Base-by-base conservation (phyloP, 345 rosid genomes). In the Salix koriyanagi region DNA sequence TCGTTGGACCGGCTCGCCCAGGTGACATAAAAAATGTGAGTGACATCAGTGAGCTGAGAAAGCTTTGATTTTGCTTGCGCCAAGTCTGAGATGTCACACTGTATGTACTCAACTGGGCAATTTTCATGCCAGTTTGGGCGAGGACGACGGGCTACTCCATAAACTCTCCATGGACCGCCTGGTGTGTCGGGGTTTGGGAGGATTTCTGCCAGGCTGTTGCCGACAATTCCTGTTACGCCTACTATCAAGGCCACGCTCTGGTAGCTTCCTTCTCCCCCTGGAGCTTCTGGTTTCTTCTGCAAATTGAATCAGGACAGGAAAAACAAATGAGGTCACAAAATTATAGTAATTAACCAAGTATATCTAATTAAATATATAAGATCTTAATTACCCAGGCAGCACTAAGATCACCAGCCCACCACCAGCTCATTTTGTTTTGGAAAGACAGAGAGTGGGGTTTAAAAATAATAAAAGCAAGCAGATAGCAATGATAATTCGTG, bases 141-240 rank as follows among this genome's bases (percentile, higher is more conserved):
- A 37, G 70, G 77, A 42, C 70, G 61, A 58, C 65, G 78, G 64
- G 72, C 78, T 7, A 75, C 65, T 50, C 72, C 78, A 37, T 75
- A 75, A n/a, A 67, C 54, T 32, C 67, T 75, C 78, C 78, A 75
- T 19, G 78, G 78, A 30, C 72, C 65, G 52, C 65, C 78, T 65
- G 72, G 72, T 23, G 78, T 75, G 72, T 75, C 78, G 34, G 66
- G 19, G 52, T 34, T 65, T 2, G 78, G 78, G 54, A 75, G 78
- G 52, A 75, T 75, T 64, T 75, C 65, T 64, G 72, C 78, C 62
- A 75, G 48, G 71, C 78, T 75, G 39, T 75, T 75, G 50, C 72
- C 72, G 52, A 67, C 66, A 48, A 67, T 67, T 6, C 72, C 52
- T 13, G 72, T 75, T 12, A 75, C 54, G 7, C 77, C 71, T 1